Percentiles rank a stretch among this genome's conserved stretches.
phyloP scores from a whole-genome alignment of 768 basidiomycete genomes.

The Lactarius tabidus region DNA sequence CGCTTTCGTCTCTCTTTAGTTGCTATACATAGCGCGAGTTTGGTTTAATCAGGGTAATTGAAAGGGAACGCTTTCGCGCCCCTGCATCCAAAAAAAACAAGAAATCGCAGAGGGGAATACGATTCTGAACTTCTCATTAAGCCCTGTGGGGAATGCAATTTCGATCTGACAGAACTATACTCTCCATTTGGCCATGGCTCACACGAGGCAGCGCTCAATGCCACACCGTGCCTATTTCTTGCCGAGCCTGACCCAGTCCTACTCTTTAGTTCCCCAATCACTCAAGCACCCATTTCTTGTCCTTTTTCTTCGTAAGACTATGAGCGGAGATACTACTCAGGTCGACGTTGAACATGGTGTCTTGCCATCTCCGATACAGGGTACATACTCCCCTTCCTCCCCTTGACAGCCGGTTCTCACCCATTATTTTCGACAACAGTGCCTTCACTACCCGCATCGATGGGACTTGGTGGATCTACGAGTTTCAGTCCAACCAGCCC shows the following conservation, averaged over 20 bases:
- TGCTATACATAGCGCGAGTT: not conserved
- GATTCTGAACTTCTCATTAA: not conserved
- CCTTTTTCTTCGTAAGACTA: not conserved
- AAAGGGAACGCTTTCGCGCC: no score
- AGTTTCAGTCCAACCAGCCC: not conserved
- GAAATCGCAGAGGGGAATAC: not conserved
- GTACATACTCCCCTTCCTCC: not conserved
- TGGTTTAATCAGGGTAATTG: no score
- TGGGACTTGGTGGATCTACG: not conserved
- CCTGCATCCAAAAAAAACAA: not conserved
- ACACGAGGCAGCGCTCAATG: not conserved
- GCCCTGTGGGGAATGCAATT: not conserved
- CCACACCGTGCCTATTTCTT: not conserved
- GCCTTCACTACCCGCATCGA: not conserved
- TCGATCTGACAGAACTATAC: not conserved
- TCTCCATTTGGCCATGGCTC: not conserved
- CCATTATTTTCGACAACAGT: not conserved
- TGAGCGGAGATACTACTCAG: not conserved
- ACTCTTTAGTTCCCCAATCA: not conserved
- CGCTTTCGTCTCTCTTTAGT: not conserved
- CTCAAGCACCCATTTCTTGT: not conserved
- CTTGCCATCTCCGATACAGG: not conserved
- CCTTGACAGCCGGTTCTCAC: not conserved
- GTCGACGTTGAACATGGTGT: conserved; percentile 1
- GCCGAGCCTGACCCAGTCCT: no score